Evolutionary conservation across 176 grass and related monocot species (phyloP), one percentile per base, ranked within the genome.

Genomic region (Raddia guianensis): DNA sequence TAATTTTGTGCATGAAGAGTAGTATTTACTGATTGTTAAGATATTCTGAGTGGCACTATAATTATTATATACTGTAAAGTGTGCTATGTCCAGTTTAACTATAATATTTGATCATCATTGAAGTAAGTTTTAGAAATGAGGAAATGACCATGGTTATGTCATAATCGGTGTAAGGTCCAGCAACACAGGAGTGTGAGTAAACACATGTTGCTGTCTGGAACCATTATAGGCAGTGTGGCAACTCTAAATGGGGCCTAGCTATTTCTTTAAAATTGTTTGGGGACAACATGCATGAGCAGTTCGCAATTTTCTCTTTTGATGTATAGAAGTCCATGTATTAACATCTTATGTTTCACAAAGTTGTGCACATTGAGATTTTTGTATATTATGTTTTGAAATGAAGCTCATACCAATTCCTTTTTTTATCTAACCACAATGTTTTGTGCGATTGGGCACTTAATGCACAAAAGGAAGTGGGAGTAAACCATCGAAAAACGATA

Each of bases 361-460:
- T 35, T 52, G 50, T 78, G 50, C 68, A 88, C 59, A 11, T 8
- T 83, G 33, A 51, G 2, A 84, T 81, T 33, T 45, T 89, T 83
- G 19, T 83, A 83, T 76, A 45, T 63, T 63, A 75, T 13, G 14
- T 53, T 55, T 71, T 76, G 61, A 45, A 45, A 77, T 73, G 66
- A 49, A 66, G 19, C 44, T 44, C 14, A 52, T 61, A 42, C 68
- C 49, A 16, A 44, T 10, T 51, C 27, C 5, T 32, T 52, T 33
- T 18, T 8, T 9, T 80, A 59, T 21, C 32, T 71, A 75, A 76
- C 75, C 62, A 8, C 68, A 55, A 3, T 51, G 15, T 59, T 68
- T 81, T 70, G 33, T 86, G 64, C 49, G 45, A 51, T 74, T 66
- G 76, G 79, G 80, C 83, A 72, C 72, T 90, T 70, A 82, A 74